Conservation (phyloP, 345 rosid species). For the Salix purpurea region DNA sequence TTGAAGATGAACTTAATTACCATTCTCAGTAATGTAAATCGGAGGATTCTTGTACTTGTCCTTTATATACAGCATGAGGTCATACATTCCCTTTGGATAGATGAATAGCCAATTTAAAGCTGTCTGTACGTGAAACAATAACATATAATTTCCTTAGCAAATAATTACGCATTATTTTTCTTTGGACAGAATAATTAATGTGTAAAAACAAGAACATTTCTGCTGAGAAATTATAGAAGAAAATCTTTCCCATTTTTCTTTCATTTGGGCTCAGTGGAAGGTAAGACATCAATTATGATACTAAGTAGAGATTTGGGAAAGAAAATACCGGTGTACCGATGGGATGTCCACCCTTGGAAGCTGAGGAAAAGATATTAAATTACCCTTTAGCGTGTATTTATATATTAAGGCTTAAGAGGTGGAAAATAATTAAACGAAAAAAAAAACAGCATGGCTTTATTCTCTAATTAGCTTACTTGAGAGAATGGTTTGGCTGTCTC, state of each 20-base stretch:
- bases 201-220: too few relatives aligned
- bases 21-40: slow-evolving; percentile 44
- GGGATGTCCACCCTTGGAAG: slow-evolving; percentile 27
- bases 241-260: too few relatives aligned
- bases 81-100: slow-evolving; percentile 36
- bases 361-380: slow-evolving; percentile 11
- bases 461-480: not conserved
- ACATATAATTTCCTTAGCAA: not conserved
- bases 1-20: slow-evolving; percentile 8
- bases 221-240: too few relatives aligned
- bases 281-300: not conserved
- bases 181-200: not conserved
- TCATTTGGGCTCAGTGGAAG: too few relatives aligned
- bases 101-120: slow-evolving; percentile 29
- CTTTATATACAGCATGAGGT: slow-evolving; percentile 21
- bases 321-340: slow-evolving; percentile 34
- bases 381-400: not conserved
- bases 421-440: not conserved
- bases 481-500: slow-evolving; percentile 20
- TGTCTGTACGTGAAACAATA: slow-evolving; percentile 24
- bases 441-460: too few relatives aligned
- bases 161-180: too few relatives aligned
- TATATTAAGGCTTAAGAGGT: too few relatives aligned
- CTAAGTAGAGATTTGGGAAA: not conserved
- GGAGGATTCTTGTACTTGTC: slow-evolving; percentile 26